Evolutionary conservation across 106 monocot genomes (phyloP), one percentile per base, ranked within the genome.

Genomic region (Dendrobium huoshanense): DNA sequence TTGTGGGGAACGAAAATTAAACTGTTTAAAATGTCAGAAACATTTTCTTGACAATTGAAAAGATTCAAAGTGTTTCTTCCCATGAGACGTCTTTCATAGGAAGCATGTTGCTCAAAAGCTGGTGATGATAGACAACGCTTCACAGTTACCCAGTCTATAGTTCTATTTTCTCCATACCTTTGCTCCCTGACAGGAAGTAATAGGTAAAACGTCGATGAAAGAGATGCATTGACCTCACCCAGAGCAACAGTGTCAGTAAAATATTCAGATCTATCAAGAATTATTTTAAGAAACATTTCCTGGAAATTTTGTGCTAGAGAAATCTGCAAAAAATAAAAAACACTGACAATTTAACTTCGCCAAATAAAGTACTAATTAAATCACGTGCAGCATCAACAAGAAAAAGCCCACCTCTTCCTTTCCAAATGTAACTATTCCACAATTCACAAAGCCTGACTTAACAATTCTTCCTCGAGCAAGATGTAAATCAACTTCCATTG

Each of bases 401-500:
- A 73, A 78, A 33, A 40, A 15, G 78, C 7, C 88, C 70, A 93
- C 95, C 99, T 93, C 83, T 73, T 99, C 88, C 79, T 78, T 81
- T 41, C 80, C 44, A 81, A 99, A 88, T 79, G 67, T 86, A 43
- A 90, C 8, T 65, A 78, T 78, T 25, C 92, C 93, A 44, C 83
- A 83, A 85, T 80, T 70, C 18, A 82, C 45, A 83, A 99, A 75
- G 9, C 81, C 77, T 51, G 91, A 80, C 81, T 90, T 90, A 45
- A 95, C 99, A 85, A 93, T 90, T 84, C 99, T 92, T 84, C 88
- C 85, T 82, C 84, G 93, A 85, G 91, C 67, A 75, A 99, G 91
- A 93, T 95, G 95, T 81, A 99, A 91, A 86, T 93, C 93, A 86
- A 99, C 90, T 83, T 93, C 74, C 88, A 95, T 86, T 5, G 61